Percentiles rank a stretch among this genome's conserved stretches.
Evolutionary conservation across 495 filamentous ascomycete genomes (phyloP).

Genomic region (Lichina pygmaea): DNA sequence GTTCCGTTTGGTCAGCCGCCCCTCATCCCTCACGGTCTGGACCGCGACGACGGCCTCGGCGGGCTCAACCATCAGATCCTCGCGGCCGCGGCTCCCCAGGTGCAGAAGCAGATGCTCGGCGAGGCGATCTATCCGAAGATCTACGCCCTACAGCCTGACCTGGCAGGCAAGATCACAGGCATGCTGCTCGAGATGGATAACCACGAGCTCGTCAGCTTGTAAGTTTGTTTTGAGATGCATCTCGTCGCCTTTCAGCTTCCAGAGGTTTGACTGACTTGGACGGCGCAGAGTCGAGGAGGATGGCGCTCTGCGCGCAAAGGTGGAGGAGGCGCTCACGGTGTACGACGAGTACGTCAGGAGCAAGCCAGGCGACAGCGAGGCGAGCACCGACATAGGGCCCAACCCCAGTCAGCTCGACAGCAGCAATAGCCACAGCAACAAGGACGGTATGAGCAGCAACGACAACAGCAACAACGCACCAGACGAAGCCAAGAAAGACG

Average conservation of each 20-base stretch:
- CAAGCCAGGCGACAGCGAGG: conserved; percentile 14
- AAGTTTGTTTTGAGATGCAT: conserved; percentile 22
- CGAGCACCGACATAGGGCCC: neutral
- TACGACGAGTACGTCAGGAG: conserved; percentile 97
- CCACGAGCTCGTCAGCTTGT: conserved; percentile 74
- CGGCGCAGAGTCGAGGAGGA: conserved; percentile 59
- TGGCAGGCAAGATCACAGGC: conserved; percentile 97
- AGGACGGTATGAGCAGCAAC: no score
- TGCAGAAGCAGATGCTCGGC: conserved; percentile 95
- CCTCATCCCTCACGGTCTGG: conserved; percentile 10
- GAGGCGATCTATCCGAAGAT: conserved; percentile 98
- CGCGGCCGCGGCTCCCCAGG: conserved; percentile 25
- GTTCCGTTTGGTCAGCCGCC: conserved; percentile 7
- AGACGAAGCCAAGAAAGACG: no score
- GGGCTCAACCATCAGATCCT: conserved; percentile 20
- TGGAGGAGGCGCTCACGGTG: conserved; percentile 83
- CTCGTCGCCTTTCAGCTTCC: no score
- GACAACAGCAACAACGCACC: no score
- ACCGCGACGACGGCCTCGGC: conserved; percentile 4
- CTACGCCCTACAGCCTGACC: conserved; percentile 64
- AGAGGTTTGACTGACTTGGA: conserved; percentile 6
- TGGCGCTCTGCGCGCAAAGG: conserved; percentile 69
- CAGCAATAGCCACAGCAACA: no score
- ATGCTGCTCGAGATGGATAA: conserved; percentile 99
- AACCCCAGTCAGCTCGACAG: no score